Conservation (phyloP, 2,329 filamentous ascomycete species). For the Dactylonectria macrodidyma region DNA sequence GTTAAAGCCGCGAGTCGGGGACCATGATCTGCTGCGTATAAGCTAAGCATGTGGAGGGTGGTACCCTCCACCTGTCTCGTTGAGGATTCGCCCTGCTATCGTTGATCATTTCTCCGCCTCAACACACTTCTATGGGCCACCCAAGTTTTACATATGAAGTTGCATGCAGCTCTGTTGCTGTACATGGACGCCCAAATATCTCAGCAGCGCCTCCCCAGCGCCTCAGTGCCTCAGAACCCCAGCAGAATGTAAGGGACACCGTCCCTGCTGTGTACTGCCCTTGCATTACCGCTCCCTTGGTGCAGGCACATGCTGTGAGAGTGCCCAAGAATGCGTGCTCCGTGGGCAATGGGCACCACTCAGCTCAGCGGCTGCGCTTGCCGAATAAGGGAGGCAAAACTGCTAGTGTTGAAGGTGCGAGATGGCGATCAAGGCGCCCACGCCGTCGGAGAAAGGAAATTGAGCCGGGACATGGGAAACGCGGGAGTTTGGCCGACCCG, state of each 20-base stretch:
- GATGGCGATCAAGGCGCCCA: conserved; percentile 22
- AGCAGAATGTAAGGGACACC: conserved; percentile 17
- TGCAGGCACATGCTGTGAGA: conserved; percentile 15
- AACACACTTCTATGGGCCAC: conserved; percentile 21
- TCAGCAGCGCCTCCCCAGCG: not conserved
- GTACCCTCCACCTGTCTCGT: conserved; percentile 13
- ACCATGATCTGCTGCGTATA: not conserved
- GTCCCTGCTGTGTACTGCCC: conserved; percentile 8
- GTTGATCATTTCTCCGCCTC: not conserved
- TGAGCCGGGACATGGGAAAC: conserved; percentile 23
- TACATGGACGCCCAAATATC: not conserved
- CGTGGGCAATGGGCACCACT: conserved; percentile 26
- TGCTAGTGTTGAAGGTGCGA: conserved; percentile 18
- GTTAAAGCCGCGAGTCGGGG: conserved; percentile 15
- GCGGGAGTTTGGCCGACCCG: conserved; percentile 20
- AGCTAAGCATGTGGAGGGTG: not conserved
- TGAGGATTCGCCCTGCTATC: conserved; percentile 14
- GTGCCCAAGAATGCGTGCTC: conserved; percentile 32
- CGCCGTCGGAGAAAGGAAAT: conserved; percentile 24
- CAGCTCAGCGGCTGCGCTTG: conserved; percentile 23
- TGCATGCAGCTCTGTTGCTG: conserved; percentile 18
- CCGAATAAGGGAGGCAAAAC: conserved; percentile 29
- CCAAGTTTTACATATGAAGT: conserved; percentile 7
- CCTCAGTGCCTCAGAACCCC: not conserved
- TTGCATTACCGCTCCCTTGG: conserved; percentile 21